phyloP scores from a whole-genome alignment of 352 stramenopile genomes.

The Phytopythium litorale region DNA sequence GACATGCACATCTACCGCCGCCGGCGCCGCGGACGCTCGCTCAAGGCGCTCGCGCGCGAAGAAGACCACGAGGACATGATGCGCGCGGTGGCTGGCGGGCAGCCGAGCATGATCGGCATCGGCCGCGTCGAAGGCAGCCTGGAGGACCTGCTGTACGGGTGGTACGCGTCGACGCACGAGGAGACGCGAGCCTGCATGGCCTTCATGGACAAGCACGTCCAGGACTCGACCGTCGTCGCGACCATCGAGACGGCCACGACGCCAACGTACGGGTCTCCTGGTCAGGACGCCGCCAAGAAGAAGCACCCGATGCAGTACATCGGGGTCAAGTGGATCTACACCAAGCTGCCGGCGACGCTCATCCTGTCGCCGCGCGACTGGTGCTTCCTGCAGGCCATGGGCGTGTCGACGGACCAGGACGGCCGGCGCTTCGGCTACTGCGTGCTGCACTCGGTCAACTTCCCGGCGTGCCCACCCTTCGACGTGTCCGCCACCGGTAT shows the following conservation, averaged over 20 bases:
- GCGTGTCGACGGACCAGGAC: conserved; percentile 13
- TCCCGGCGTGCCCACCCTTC: conserved; percentile 23
- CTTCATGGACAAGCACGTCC: conserved; percentile 16
- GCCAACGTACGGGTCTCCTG: neutral
- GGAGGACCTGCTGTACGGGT: conserved; percentile 20
- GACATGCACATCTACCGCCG: conserved; percentile 44
- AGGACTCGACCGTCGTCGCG: conserved; percentile 21
- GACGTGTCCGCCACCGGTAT: conserved; percentile 13
- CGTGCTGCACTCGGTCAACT: conserved; percentile 27
- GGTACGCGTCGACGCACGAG: conserved; percentile 17
- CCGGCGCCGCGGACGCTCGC: conserved; percentile 16
- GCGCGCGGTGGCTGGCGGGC: conserved; percentile 20
- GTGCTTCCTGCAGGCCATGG: conserved; percentile 32
- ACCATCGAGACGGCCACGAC: conserved; percentile 16
- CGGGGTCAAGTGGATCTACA: conserved; percentile 34
- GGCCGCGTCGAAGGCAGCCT: conserved; percentile 18
- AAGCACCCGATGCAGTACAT: conserved; percentile 34
- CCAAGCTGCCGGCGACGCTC: conserved; percentile 17
- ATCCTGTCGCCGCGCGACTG: conserved; percentile 26
- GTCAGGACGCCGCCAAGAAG: neutral
- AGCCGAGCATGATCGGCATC: conserved; percentile 16
- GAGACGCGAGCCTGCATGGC: conserved; percentile 15
- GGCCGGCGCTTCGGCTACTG: conserved; percentile 29
- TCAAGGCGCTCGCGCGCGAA: conserved; percentile 23
- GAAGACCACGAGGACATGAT: conserved; percentile 19